phyloP scores from a whole-genome alignment of 306 rosid species.

The Benincasa hispida region DNA sequence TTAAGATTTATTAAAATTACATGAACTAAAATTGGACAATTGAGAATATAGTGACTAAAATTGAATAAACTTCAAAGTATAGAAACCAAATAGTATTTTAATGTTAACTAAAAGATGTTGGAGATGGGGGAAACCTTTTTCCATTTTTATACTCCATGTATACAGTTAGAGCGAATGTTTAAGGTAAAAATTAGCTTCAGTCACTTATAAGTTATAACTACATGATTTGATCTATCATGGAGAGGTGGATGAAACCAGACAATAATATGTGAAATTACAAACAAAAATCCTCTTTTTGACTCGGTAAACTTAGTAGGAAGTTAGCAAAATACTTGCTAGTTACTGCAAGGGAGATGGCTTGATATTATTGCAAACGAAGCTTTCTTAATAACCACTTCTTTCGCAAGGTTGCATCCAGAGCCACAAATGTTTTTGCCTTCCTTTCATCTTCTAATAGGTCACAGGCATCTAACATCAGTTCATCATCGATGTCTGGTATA shows the following conservation, averaged over 20 bases:
- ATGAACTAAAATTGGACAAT: too few species aligned
- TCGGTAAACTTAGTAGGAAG: not conserved
- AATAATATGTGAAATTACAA: not conserved
- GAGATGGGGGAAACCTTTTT: too few species aligned
- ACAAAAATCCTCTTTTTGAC: not conserved
- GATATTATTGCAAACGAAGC: conserved; percentile 27
- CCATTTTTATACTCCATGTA: not conserved
- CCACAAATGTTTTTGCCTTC: conserved; percentile 55
- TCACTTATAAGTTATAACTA: not conserved
- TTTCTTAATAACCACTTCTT: conserved; percentile 69
- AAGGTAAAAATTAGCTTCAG: not conserved
- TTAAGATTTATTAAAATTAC: too few species aligned
- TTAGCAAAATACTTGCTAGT: not conserved
- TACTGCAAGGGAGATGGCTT: not conserved
- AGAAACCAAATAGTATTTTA: too few species aligned
- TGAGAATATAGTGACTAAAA: too few species aligned
- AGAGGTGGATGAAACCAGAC: not conserved
- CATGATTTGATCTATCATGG: not conserved
- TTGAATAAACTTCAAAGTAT: too few species aligned
- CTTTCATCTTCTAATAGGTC: conserved; percentile 62
- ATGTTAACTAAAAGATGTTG: too few species aligned
- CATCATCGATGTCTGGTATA: conserved; percentile 52
- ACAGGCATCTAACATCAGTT: conserved; percentile 59
- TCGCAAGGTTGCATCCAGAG: conserved; percentile 35
- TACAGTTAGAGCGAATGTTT: not conserved